phyloP scores from a whole-genome alignment of 2,329 filamentous ascomycete species.

The Colletotrichum sublineola region DNA sequence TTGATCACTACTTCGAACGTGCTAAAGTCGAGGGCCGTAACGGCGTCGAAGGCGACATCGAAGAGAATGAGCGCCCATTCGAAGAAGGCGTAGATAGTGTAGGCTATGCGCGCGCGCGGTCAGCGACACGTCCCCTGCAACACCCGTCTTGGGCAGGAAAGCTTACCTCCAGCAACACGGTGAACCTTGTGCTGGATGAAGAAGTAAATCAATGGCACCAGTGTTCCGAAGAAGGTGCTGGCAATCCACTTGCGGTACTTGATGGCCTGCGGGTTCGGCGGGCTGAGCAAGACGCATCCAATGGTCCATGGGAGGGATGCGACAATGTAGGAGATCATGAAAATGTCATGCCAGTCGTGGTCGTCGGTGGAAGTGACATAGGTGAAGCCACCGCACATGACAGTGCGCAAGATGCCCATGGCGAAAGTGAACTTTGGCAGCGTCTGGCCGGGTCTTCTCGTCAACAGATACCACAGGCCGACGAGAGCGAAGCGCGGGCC shows the following conservation, averaged over 20 bases:
- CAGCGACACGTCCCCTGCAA: constrained; percentile 12
- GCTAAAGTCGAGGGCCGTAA: constrained; percentile 92
- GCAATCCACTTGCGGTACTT: constrained; percentile 91
- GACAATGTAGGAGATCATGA: constrained; percentile 98
- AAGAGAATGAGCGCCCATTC: constrained; percentile 96
- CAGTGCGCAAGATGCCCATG: constrained; percentile 86
- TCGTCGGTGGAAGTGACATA: constrained; percentile 99
- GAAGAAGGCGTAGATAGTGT: constrained; percentile 97
- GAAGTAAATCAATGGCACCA: constrained; percentile 93
- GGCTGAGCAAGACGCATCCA: constrained; percentile 89
- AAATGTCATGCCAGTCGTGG: constrained; percentile 98
- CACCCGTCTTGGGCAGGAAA: not conserved
- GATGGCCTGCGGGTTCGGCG: constrained; percentile 83
- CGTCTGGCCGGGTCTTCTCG: constrained; percentile 78
- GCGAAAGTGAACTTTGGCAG: constrained; percentile 86
- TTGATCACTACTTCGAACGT: constrained; percentile 88
- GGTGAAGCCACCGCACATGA: constrained; percentile 98
- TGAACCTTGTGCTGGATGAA: constrained; percentile 99
- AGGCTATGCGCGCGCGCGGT: constrained; percentile 70
- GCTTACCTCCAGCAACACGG: constrained; percentile 88
- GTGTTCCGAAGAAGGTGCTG: constrained; percentile 87
- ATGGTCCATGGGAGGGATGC: constrained; percentile 95
- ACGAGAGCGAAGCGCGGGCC: constrained; percentile 93
- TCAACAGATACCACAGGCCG: constrained; percentile 91
- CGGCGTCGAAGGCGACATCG: constrained; percentile 95